Conservation (phyloP, 768 basidiomycete genomes). For the Leucosporidium yakuticum region DNA sequence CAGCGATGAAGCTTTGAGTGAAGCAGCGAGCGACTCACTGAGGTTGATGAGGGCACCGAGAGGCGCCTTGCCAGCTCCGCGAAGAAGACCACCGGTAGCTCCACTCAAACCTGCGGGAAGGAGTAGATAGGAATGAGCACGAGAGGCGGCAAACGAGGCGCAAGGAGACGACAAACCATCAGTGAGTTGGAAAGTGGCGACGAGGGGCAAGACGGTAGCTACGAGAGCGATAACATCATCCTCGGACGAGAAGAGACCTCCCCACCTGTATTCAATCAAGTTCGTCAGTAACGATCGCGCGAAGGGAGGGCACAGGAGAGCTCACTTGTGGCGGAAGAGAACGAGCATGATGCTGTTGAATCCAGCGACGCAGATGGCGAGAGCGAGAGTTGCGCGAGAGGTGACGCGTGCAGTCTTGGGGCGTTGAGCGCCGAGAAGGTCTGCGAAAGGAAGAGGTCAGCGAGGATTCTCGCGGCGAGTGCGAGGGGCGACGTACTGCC, state of each 20-base stretch:
- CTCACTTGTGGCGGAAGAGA: slow-evolving; percentile 43
- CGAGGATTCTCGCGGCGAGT: slow-evolving; percentile 17
- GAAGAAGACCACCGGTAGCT: slow-evolving; percentile 68
- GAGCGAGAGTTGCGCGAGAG: slow-evolving; percentile 58
- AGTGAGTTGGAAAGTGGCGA: slow-evolving; percentile 55
- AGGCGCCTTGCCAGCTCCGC: slow-evolving; percentile 69
- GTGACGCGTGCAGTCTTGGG: slow-evolving; percentile 65
- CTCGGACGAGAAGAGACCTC: slow-evolving; percentile 66
- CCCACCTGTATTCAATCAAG: slow-evolving; percentile 61
- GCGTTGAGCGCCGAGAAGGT: slow-evolving; percentile 67
- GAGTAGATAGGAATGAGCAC: background rate
- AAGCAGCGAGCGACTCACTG: slow-evolving; percentile 5
- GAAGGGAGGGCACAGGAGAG: background rate
- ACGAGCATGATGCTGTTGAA: slow-evolving; percentile 41
- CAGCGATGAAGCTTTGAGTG: background rate
- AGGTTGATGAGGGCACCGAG: slow-evolving; percentile 37
- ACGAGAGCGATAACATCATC: slow-evolving; percentile 57
- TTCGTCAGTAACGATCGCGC: slow-evolving; percentile 18
- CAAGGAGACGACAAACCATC: slow-evolving; percentile 55
- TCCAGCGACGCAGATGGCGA: slow-evolving; percentile 61
- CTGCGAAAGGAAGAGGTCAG: slow-evolving; percentile 52
- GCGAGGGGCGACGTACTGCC: slow-evolving; percentile 43
- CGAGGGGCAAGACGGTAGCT: slow-evolving; percentile 64
- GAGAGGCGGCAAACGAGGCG: background rate
- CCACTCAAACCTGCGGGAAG: slow-evolving; percentile 44